A percentile compares a stretch with the other conserved stretches of the same genome.
phyloP scores from a whole-genome alignment of 345 rosid species.

The Pugionium dolabratum region DNA sequence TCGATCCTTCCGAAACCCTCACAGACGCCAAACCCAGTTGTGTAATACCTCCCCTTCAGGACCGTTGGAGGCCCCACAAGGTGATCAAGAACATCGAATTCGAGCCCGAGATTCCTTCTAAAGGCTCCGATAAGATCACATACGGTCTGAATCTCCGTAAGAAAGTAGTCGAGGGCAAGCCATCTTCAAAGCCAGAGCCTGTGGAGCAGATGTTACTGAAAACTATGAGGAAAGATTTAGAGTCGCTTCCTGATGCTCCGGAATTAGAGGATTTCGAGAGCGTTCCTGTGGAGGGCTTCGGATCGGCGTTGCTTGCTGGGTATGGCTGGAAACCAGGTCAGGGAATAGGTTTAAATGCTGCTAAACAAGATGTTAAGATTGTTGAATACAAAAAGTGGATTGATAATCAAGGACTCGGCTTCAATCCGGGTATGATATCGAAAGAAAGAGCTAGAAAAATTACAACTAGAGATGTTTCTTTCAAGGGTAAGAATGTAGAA shows the following conservation, averaged over 20 bases:
- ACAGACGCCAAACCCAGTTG: conserved; percentile 22
- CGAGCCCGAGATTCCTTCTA: conserved; percentile 43
- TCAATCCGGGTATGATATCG: neutral
- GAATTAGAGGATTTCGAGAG: conserved; percentile 64
- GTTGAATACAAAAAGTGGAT: conserved; percentile 49
- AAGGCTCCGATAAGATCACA: conserved; percentile 29
- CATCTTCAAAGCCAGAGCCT: neutral
- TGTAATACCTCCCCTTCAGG: conserved; percentile 52
- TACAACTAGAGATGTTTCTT: conserved; percentile 32
- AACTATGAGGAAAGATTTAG: conserved; percentile 54
- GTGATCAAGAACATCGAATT: conserved; percentile 49
- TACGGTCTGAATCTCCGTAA: conserved; percentile 73
- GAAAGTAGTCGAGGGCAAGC: neutral
- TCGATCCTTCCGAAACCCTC: conserved; percentile 51
- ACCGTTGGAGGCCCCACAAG: conserved; percentile 46
- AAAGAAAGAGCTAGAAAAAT: too few species aligned
- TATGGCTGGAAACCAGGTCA: conserved; percentile 87
- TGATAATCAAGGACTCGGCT: conserved; percentile 55
- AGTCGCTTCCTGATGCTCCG: conserved; percentile 63
- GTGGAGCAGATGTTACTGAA: conserved; percentile 48
- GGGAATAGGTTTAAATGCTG: conserved; percentile 65
- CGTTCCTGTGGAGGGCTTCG: conserved; percentile 76
- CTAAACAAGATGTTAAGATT: conserved; percentile 60
- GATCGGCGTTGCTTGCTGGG: conserved; percentile 70
- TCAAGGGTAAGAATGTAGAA: conserved; percentile 48